Base-by-base conservation (phyloP, 2,329 filamentous ascomycete species). In the Botryotinia calthae region DNA sequence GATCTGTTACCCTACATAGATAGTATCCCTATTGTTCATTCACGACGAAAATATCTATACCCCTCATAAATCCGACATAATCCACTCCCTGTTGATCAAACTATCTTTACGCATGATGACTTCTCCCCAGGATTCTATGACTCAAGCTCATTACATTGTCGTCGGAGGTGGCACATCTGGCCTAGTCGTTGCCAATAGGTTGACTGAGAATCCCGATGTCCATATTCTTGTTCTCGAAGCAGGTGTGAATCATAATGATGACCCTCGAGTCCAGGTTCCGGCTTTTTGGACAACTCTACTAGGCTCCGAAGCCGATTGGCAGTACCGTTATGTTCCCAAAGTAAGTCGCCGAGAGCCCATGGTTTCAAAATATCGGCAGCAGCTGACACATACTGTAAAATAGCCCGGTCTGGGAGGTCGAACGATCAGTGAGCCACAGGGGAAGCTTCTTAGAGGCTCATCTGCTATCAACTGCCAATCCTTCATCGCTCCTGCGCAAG, bases 141-240 rank as follows among this genome's bases (percentile, higher is more conserved):
- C 20, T 22, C 20, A 48, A 18, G 46, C 14, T 37, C 14, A 73
- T 56, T 71, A 66, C n/a, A 51, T 70, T 31, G 28, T 70, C 2
- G 12, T 62, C 3, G 54, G 54, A 51, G 67, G 56, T 22, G 67
- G 67, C n/a, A 70, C 42, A 12, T 25, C 67, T 14, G 67, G 67
- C 31, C 42, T 62, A 18, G 79, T 82, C 1, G 77, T 85, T 16
- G 84, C 83, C 5, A 37, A 70, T 31, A 28, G 56, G 40, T 70
- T 70, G 56, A 62, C 67, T 77, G 79, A 54, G 80, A 83, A 5
- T 20, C 79, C 77, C 28, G 82, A 84, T 72, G 78, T 83, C 73
- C 74, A 78, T 34, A 82, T 85, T 20, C 75, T 82, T 16, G 82
- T 84, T 18, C 76, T 84, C 28, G 83, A 84, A 73, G 83, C 82